These are phyloP conservation scores for Bipolaris bicolor DNA, from an alignment of 2,329 filamentous ascomycete species.

Conservation along the genomic window DNA sequence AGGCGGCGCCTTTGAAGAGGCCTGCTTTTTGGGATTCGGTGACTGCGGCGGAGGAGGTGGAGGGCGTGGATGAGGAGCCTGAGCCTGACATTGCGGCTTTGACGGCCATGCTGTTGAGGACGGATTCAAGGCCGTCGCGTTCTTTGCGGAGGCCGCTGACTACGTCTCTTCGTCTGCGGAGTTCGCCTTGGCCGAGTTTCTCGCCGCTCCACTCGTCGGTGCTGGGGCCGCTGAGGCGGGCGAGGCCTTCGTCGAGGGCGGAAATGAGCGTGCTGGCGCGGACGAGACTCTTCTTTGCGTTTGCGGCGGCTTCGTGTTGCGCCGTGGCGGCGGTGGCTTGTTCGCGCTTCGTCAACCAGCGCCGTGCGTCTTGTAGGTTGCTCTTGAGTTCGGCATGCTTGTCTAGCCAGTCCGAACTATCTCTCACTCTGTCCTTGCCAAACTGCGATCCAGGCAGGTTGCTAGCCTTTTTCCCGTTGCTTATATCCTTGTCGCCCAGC, in stretches of 20 bases:
- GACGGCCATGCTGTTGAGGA: constrained; percentile 68
- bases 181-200: constrained; percentile 73
- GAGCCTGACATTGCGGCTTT: constrained; percentile 55
- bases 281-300: constrained; percentile 76
- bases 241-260: constrained; percentile 69
- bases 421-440: constrained; percentile 54
- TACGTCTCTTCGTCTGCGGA: constrained; percentile 73
- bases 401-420: constrained; percentile 71
- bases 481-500: constrained; percentile 50
- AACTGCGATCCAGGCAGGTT: constrained; percentile 45
- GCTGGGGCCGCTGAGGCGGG: constrained; percentile 42
- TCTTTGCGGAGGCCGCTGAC: constrained; percentile 73
- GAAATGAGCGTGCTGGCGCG: constrained; percentile 69
- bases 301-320: constrained; percentile 72
- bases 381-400: constrained; percentile 75
- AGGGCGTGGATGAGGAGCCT: constrained; percentile 38
- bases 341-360: constrained; percentile 72
- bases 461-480: constrained; percentile 26
- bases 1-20: constrained; percentile 40
- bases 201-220: constrained; percentile 52
- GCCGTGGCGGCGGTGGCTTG: constrained; percentile 63
- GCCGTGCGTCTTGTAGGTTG: constrained; percentile 69
- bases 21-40: constrained; percentile 45
- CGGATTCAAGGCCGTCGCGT: constrained; percentile 74
- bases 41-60: constrained; percentile 41